Conservation (phyloP, 2,329 filamentous ascomycete genomes). For the Alternaria ventricosa region DNA sequence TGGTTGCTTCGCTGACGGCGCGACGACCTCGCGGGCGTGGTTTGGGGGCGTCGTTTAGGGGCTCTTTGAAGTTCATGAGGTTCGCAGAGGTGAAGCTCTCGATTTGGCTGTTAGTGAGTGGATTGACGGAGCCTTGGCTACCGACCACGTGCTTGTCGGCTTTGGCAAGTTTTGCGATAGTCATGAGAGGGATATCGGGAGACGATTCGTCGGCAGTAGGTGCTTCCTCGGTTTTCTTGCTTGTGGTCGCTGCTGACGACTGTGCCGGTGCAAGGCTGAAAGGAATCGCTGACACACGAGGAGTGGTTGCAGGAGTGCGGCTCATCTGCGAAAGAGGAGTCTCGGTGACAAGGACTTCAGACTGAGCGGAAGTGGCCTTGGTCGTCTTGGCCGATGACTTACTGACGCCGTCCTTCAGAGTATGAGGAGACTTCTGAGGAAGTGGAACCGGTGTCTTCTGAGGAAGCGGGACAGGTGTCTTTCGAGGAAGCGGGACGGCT, state of each 20-base stretch:
- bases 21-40: slow-evolving; percentile 13
- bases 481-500: neutral
- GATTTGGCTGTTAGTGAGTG: slow-evolving; percentile 2
- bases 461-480: neutral
- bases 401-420: neutral
- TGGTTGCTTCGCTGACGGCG: slow-evolving; percentile 7
- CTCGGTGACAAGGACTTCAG: slow-evolving; percentile 16
- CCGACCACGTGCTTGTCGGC: neutral
- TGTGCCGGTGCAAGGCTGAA: slow-evolving; percentile 13
- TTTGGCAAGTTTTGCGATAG: neutral
- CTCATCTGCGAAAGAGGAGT: slow-evolving; percentile 22
- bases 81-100: slow-evolving; percentile 21
- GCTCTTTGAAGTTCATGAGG: slow-evolving; percentile 22
- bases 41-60: slow-evolving; percentile 23
- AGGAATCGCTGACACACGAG: slow-evolving; percentile 16
- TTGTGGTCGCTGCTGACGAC: neutral
- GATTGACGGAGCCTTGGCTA: slow-evolving; percentile 6
- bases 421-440: neutral
- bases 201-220: slow-evolving; percentile 1
- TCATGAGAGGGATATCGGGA: neutral
- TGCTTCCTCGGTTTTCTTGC: slow-evolving; percentile 3
- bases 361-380: neutral
- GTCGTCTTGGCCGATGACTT: neutral
- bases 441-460: slow-evolving; percentile 12
- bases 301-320: neutral